Evolutionary conservation across 2,329 filamentous ascomycete genomes (phyloP).

Genomic region (Alternaria infectoria): DNA sequence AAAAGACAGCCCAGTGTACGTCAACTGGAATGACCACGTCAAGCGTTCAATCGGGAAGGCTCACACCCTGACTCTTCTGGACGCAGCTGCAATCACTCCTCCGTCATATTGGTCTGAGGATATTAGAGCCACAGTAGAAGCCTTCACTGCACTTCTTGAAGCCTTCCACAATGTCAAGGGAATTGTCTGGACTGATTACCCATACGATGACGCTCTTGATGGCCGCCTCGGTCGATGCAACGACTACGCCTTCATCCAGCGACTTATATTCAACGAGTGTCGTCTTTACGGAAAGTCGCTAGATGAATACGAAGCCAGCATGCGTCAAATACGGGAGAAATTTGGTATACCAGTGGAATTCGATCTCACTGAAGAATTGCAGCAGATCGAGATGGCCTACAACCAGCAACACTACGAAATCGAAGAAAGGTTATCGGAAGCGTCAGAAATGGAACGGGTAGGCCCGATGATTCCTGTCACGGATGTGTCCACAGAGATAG

Average conservation of each 20-base stretch:
- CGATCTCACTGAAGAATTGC: background rate
- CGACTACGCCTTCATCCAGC: background rate
- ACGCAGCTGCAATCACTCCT: background rate
- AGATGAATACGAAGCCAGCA: background rate
- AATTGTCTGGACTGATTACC: background rate
- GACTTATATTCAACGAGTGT: background rate
- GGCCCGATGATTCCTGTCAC: background rate
- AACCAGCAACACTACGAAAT: background rate
- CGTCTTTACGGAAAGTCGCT: background rate
- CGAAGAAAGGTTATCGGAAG: background rate
- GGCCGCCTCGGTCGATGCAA: background rate
- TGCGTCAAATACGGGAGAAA: background rate
- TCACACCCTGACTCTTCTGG: background rate
- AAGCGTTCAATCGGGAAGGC: background rate
- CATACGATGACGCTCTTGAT: background rate
- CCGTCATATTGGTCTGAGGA: background rate
- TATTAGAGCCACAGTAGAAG: background rate
- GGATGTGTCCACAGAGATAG: background rate
- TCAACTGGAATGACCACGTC: background rate
- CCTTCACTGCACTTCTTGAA: background rate
- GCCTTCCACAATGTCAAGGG: background rate
- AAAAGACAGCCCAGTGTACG: background rate
- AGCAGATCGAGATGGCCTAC: background rate
- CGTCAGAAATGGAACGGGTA: background rate
- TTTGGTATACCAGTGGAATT: background rate